Percentiles rank a stretch among this genome's conserved stretches.
Conservation (phyloP, 768 basidiomycete genomes). For the Amanita phalloides region DNA sequence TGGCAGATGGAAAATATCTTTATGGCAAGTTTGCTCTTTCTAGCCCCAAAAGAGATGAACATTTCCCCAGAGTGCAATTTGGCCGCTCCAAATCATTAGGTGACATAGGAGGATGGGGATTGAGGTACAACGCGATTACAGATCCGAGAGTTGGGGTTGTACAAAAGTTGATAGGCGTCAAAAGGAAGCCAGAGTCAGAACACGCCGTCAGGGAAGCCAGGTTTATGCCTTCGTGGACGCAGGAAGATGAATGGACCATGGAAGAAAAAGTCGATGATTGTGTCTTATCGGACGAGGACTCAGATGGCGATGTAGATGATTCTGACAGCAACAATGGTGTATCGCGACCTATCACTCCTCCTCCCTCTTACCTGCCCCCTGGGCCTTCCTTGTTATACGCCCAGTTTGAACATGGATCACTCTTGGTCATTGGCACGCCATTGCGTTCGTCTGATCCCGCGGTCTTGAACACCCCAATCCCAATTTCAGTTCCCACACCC, state of each 20-base stretch:
- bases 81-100: conserved; percentile 10
- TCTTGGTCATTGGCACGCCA: conserved; percentile 53
- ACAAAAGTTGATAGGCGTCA: conserved; percentile 56
- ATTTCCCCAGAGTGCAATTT: conserved; percentile 17
- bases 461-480: conserved; percentile 16
- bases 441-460: conserved; percentile 39
- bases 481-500: conserved; percentile 59
- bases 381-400: conserved; percentile 61
- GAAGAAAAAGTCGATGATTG: conserved; percentile 8
- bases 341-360: conserved; percentile 59
- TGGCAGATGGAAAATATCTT: conserved; percentile 64
- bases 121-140: conserved; percentile 47
- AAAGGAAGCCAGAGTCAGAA: conserved; percentile 41
- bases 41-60: conserved; percentile 47
- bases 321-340: conserved; percentile 23
- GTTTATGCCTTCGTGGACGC: conserved; percentile 29
- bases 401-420: conserved; percentile 50
- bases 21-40: conserved; percentile 65
- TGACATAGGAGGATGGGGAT: conserved; percentile 31
- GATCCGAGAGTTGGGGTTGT: conserved; percentile 67
- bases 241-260: conserved; percentile 35
- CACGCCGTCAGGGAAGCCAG: conserved; percentile 24
- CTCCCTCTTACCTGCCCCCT: conserved; percentile 58
- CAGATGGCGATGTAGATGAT: conserved; percentile 20
- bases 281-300: conserved; percentile 14